Conservation (phyloP, 164 flowering plant genomes). For the Magnolia officinalis region DNA sequence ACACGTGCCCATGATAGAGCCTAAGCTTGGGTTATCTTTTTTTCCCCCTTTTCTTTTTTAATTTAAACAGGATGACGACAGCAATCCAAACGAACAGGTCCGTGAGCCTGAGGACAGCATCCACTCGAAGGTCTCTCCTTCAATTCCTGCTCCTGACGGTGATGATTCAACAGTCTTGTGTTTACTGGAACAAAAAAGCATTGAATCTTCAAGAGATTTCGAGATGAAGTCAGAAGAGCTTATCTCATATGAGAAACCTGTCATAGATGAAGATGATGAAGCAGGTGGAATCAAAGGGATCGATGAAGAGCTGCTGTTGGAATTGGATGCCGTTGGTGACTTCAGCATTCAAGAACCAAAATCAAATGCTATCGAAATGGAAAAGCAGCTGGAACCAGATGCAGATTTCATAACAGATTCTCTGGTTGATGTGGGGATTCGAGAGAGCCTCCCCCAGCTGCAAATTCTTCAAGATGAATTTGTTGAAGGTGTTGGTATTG, state of each 20-base stretch:
- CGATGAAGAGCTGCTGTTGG: slow-evolving; percentile 55
- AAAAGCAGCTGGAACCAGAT: not conserved
- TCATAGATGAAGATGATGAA: slow-evolving; percentile 16
- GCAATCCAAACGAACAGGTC: not conserved
- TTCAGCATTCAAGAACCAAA: slow-evolving; percentile 39
- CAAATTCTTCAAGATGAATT: slow-evolving; percentile 6
- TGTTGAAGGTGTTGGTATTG: slow-evolving; percentile 11
- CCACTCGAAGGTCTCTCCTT: not conserved
- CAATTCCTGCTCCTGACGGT: not conserved
- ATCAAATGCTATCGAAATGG: not conserved
- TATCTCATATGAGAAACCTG: slow-evolving; percentile 12
- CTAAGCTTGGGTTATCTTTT: not conserved
- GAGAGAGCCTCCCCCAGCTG: slow-evolving; percentile 7
- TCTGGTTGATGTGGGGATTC: not conserved
- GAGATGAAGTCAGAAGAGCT: not conserved
- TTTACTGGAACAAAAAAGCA: not conserved
- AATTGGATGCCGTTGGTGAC: slow-evolving; percentile 73
- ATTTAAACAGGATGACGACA: not conserved
- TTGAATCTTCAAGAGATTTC: not conserved
- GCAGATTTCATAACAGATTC: slow-evolving; percentile 3
- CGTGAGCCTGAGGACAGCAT: not conserved
- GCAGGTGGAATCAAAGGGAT: slow-evolving; percentile 47
- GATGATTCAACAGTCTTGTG: not conserved
- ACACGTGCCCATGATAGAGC: not conserved
- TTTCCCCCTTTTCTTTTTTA: not conserved